A percentile compares a stretch with the other conserved stretches of the same genome.
Conservation (phyloP, 1,284 basidiomycete species). For the Exsudoporus floridanus region DNA sequence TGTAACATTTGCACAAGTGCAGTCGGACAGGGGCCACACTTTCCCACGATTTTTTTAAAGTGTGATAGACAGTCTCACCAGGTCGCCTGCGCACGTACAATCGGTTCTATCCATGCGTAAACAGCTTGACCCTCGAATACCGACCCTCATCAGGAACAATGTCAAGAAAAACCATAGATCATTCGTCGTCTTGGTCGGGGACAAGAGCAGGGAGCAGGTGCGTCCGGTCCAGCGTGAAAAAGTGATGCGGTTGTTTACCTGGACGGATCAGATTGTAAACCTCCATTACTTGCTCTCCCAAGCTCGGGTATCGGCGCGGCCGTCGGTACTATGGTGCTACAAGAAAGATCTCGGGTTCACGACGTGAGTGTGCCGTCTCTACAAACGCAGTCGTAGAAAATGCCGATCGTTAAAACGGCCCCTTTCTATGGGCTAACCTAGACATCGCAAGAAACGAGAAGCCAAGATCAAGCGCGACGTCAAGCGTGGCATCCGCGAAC, state of each 20-base stretch:
- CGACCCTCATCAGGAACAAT: slow-evolving; percentile 90
- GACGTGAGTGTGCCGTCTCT: slow-evolving; percentile 53
- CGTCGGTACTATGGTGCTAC: slow-evolving; percentile 95
- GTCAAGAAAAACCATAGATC: slow-evolving; percentile 91
- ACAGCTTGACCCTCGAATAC: slow-evolving; percentile 90
- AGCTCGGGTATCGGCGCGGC: slow-evolving; percentile 84
- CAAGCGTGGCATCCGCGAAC: slow-evolving; percentile 90
- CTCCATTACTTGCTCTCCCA: slow-evolving; percentile 93
- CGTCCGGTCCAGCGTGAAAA: slow-evolving; percentile 18
- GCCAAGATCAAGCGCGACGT: slow-evolving; percentile 94
- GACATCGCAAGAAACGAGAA: slow-evolving; percentile 96
- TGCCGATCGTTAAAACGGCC: background rate
- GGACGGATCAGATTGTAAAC: slow-evolving; percentile 78
- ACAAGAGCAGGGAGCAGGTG: slow-evolving; percentile 91
- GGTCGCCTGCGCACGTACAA: background rate
- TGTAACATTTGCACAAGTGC: no score
- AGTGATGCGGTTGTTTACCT: background rate
- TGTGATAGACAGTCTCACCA: no score
- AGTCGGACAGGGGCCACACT: no score
- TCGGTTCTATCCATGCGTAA: slow-evolving; percentile 56
- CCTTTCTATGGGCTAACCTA: slow-evolving; percentile 30
- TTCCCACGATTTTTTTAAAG: no score
- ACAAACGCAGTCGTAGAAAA: background rate
- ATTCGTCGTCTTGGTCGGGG: slow-evolving; percentile 96
- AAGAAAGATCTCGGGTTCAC: slow-evolving; percentile 97